Percentiles rank a stretch among this genome's conserved stretches.
phyloP scores from a whole-genome alignment of 345 rosid genomes.

The Acer saccharum region DNA sequence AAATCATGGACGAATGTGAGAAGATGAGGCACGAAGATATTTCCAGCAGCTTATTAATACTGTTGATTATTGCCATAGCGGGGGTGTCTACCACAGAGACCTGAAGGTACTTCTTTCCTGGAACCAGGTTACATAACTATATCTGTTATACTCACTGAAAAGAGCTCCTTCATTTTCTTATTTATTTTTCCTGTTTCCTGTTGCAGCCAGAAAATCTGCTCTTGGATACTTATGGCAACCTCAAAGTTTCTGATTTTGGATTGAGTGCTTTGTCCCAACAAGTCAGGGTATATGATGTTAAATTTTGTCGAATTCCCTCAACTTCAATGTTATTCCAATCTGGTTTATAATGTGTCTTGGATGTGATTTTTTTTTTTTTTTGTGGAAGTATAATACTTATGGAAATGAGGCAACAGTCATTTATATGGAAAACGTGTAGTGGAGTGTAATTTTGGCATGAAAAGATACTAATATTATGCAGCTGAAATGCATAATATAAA shows the following conservation, averaged over 20 bases:
- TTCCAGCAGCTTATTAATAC: conserved; percentile 96
- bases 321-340: not conserved
- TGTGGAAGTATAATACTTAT: not conserved
- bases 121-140: not conserved
- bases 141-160: not conserved
- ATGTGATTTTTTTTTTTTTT: too few species aligned
- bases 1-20: conserved; percentile 90
- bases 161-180: conserved; percentile 8
- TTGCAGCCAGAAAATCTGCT: conserved; percentile 92
- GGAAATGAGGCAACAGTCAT: not conserved
- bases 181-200: conserved; percentile 17
- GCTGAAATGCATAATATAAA: not conserved
- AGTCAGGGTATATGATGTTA: conserved; percentile 69
- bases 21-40: conserved; percentile 83
- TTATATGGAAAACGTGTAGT: not conserved
- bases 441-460: not conserved
- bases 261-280: conserved; percentile 94
- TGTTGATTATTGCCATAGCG: conserved; percentile 95
- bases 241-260: conserved; percentile 96
- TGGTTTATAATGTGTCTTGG: too few species aligned
- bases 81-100: conserved; percentile 98
- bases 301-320: not conserved
- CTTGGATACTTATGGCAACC: conserved; percentile 82
- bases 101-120: conserved; percentile 68
- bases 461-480: not conserved